Evolutionary conservation across 176 grass and related monocot species (phyloP), one percentile per base, ranked within the genome.

Genomic region (Puya raimondii): DNA sequence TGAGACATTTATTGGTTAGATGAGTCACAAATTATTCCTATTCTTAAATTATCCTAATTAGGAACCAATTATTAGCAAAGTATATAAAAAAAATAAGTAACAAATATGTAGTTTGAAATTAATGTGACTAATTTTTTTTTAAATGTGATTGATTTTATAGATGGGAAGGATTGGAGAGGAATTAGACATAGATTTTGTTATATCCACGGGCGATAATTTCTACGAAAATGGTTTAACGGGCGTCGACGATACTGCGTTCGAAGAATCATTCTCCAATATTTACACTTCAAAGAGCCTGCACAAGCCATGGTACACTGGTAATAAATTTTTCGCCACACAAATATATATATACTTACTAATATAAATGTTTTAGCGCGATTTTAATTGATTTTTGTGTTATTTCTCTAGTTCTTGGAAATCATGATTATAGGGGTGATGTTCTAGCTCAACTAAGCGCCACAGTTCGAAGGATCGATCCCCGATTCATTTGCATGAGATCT

Each of bases 181-280:
- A 64, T 79, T 96, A 11, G 50, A 74, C 33, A 90, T 96, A 15
- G 93, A 96, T 73, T 96, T 89, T 70, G 93, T 96, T n/a, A 71
- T 96, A 18, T 96, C 93, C 16, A 87, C 83, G 0, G 93, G 93
- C 8, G 93, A 96, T 68, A 92, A 96, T 64, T 96, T 96, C 73
- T 96, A 96, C 49, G 71, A 77, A 23, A 17, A 87, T 21, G 88
- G 89, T 11, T 68, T 96, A 3, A 87, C 69, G 9, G 81, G 86
- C 13, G 68, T 92, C 14, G 47, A 91, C 10, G 89, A 96, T n/a
- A 68, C 18, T 2, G 63, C 67, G 29, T 96, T 96, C 12, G 73
- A 87, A 5, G 70, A 90, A 64, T 96, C 93, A 3, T 96, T 96
- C 49, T 75, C 81, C 9, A 11, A 79, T 14, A 79, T 92, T 23